Evolutionary conservation across 2,329 filamentous ascomycete genomes (phyloP).

Genomic region (Apiospora arundinis): DNA sequence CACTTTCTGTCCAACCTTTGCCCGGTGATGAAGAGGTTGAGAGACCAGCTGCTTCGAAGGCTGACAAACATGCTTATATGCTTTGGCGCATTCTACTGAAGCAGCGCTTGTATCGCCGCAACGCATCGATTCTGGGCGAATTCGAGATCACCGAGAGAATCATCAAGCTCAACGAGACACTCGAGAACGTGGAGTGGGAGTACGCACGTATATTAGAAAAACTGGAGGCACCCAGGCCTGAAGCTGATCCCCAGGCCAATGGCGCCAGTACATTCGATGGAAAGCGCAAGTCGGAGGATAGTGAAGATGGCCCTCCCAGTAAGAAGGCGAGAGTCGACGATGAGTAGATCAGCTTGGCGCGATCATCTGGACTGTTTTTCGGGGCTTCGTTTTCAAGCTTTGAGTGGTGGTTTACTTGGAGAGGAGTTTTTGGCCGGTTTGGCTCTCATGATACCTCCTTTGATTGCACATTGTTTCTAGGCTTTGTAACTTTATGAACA

Average conservation of each 20-base stretch:
- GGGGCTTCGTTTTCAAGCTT: constrained; percentile 28
- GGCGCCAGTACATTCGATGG: constrained; percentile 36
- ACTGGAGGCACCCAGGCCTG: constrained; percentile 31
- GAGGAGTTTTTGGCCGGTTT: constrained; percentile 23
- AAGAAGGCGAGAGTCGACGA: constrained; percentile 55
- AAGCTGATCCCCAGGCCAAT: constrained; percentile 21
- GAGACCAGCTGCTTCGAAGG: constrained; percentile 49
- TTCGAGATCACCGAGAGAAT: constrained; percentile 72
- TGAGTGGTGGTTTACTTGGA: constrained; percentile 19
- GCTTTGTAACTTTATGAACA: constrained; percentile 17
- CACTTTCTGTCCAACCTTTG: constrained; percentile 60
- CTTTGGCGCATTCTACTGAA: constrained; percentile 81
- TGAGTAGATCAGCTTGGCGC: constrained; percentile 23
- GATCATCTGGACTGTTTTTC: constrained; percentile 25
- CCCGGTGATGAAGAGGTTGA: constrained; percentile 37
- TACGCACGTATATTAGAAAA: constrained; percentile 69
- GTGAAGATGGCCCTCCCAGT: constrained; percentile 36
- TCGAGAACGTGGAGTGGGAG: constrained; percentile 72
- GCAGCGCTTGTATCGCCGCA: constrained; percentile 76
- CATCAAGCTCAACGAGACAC: constrained; percentile 73
- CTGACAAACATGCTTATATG: constrained; percentile 67
- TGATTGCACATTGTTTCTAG: constrained; percentile 30
- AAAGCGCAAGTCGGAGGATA: constrained; percentile 55
- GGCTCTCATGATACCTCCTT: constrained; percentile 35
- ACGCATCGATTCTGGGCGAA: constrained; percentile 73